Evolutionary conservation across 176 grass and related monocot species (phyloP), one percentile per base, ranked within the genome.

Genomic region (Triticum urartu): DNA sequence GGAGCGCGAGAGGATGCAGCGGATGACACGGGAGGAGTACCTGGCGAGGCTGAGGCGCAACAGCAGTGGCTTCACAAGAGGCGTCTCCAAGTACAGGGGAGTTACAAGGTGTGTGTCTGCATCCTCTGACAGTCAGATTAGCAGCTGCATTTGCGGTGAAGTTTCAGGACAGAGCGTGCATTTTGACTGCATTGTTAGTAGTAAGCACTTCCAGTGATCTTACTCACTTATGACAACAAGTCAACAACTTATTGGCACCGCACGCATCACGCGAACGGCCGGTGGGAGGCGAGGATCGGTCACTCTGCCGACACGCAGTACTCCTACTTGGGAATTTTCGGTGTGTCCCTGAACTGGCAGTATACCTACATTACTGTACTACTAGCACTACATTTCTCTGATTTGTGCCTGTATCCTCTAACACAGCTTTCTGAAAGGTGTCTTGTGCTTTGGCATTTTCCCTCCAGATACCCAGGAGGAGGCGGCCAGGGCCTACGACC

Each of bases 31-130:
- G 48, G 90, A 95, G 67, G 91, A 85, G 38, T 95, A 91, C 70
- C 59, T 98, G 69, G 86, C 84, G 6, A 84, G 82, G 21, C 86
- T 98, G 24, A 87, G 84, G 59, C 91, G 95, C 67, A 89, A 81
- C 87, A 98, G 95, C 81, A 86, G 58, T 66, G 90, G 91, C 45
- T 98, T 98, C 87, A 84, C 95, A 5, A 92, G 95, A 67, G 95
- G 95, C 24, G 47, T 58, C 73, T 98, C 95, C 68, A 90, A 63
- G 80, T 98, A 95, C 88, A 84, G 93, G 67, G 95, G 95, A 42
- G 95, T 98, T 64, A 86, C 95, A n/a, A 93, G 35, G 95, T 97
- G 48, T 6, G 48, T 52, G 48, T 52, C 48, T 36, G 52, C 25
- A 82, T 79, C 56, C 11, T 73, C 64, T 33, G 47, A 15, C 47